phyloP scores from a whole-genome alignment of 331 rosid genomes.

The Telfairia occidentalis region DNA sequence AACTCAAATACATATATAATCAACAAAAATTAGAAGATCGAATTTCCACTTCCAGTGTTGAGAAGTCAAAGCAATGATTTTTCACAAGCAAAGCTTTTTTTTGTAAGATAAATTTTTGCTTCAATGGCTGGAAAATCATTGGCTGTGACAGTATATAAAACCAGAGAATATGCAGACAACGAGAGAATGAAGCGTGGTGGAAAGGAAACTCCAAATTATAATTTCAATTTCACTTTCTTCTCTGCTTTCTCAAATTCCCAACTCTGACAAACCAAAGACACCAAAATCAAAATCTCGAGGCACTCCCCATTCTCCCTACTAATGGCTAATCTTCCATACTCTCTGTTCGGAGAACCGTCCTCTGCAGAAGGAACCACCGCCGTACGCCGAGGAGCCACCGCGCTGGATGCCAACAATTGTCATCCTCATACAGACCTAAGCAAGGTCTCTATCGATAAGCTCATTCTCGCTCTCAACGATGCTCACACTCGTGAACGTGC shows the following conservation, averaged over 20 bases:
- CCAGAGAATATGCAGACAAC: neutral
- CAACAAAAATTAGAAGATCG: no score
- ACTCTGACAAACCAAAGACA: neutral
- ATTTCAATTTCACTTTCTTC: neutral
- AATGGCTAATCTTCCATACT: slow-evolving; percentile 15
- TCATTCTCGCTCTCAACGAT: slow-evolving; percentile 17
- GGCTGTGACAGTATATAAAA: slow-evolving; percentile 1
- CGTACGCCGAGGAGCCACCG: neutral
- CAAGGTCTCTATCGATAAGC: neutral
- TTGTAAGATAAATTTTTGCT: neutral
- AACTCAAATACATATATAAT: no score
- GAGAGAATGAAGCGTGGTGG: neutral
- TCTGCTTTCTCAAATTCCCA: neutral
- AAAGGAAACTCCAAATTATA: neutral
- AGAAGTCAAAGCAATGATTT: no score
- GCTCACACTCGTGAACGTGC: slow-evolving; percentile 20
- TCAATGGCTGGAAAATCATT: neutral
- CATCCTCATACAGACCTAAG: neutral
- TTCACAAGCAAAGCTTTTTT: neutral
- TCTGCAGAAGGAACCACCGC: neutral
- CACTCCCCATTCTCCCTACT: neutral
- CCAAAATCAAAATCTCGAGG: neutral
- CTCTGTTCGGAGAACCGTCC: neutral
- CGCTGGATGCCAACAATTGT: neutral
- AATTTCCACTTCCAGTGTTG: no score